phyloP scores from a whole-genome alignment of 306 rosid genomes.

The Oemleria cerasiformis region DNA sequence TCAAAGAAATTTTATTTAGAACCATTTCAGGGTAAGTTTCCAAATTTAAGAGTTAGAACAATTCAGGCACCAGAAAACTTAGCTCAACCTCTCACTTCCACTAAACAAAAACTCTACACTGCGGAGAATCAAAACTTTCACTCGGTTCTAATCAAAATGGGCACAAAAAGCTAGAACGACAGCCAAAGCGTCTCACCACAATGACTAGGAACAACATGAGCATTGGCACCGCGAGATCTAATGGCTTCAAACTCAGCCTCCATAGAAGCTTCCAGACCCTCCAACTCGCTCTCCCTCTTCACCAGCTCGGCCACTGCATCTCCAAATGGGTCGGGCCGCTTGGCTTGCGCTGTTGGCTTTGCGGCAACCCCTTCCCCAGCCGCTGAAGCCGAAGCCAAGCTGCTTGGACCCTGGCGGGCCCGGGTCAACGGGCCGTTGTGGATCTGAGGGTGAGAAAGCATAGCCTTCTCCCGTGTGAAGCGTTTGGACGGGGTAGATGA shows the following conservation, averaged over 20 bases:
- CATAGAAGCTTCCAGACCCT: conserved; percentile 61
- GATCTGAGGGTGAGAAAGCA: conserved; percentile 43
- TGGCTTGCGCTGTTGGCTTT: conserved; percentile 19
- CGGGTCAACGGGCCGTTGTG: conserved; percentile 91
- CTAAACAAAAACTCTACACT: neutral
- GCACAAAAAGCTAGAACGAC: conserved; percentile 19
- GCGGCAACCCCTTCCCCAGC: conserved; percentile 27
- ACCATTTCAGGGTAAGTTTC: neutral
- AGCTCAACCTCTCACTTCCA: neutral
- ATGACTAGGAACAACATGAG: conserved; percentile 81
- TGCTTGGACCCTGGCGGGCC: conserved; percentile 76
- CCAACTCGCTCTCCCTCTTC: conserved; percentile 53
- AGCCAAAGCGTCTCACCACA: conserved; percentile 56
- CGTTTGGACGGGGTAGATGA: conserved; percentile 78
- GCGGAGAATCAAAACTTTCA: neutral
- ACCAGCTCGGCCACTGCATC: conserved; percentile 42
- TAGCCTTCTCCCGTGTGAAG: conserved; percentile 65
- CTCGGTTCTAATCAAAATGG: neutral
- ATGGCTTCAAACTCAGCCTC: conserved; percentile 70
- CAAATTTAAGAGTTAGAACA: neutral
- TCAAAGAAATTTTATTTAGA: neutral
- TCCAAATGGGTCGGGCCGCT: neutral
- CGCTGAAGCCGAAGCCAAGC: conserved; percentile 17
- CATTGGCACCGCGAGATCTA: conserved; percentile 71
- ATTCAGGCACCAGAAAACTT: neutral